Evolutionary conservation across 2,329 filamentous ascomycete species (phyloP).

Genomic region (Plenodomus lindquistii): DNA sequence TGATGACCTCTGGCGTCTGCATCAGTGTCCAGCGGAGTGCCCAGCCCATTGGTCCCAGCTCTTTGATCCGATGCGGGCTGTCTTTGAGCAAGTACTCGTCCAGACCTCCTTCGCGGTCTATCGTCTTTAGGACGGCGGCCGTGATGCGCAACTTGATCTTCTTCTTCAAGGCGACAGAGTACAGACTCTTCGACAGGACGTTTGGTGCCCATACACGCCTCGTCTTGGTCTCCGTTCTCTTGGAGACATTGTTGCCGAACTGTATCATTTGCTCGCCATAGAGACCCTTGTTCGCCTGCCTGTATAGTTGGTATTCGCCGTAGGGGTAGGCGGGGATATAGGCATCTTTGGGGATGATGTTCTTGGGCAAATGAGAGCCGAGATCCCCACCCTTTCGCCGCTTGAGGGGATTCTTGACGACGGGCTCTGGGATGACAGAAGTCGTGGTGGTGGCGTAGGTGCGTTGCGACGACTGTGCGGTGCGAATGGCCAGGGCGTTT

Average conservation of each 20-base stretch:
- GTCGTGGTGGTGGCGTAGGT: constrained; percentile 31
- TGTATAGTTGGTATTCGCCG: constrained; percentile 71
- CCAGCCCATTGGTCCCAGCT: constrained; percentile 90
- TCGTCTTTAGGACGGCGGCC: constrained; percentile 64
- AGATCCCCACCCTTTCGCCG: constrained; percentile 39
- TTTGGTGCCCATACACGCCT: constrained; percentile 77
- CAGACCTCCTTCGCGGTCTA: constrained; percentile 84
- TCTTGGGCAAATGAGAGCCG: constrained; percentile 41
- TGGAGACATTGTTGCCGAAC: constrained; percentile 77
- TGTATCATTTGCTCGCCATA: constrained; percentile 73
- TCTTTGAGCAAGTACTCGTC: constrained; percentile 88
- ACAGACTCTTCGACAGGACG: constrained; percentile 68
- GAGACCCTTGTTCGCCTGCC: constrained; percentile 77
- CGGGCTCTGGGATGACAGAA: constrained; percentile 3
- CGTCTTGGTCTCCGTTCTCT: constrained; percentile 70
- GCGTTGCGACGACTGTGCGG: constrained; percentile 21
- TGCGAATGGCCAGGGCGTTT: constrained; percentile 12
- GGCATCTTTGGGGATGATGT: constrained; percentile 34
- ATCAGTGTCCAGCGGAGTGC: constrained; percentile 85
- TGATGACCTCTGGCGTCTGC: constrained; percentile 71
- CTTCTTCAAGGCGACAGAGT: constrained; percentile 63
- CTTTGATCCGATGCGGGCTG: constrained; percentile 76
- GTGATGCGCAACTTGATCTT: constrained; percentile 71
- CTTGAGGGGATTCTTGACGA: constrained; percentile 30
- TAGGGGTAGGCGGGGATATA: constrained; percentile 66